phyloP scores from a whole-genome alignment of 179 eudicot genomes.

The Heliamphora ciliata region DNA sequence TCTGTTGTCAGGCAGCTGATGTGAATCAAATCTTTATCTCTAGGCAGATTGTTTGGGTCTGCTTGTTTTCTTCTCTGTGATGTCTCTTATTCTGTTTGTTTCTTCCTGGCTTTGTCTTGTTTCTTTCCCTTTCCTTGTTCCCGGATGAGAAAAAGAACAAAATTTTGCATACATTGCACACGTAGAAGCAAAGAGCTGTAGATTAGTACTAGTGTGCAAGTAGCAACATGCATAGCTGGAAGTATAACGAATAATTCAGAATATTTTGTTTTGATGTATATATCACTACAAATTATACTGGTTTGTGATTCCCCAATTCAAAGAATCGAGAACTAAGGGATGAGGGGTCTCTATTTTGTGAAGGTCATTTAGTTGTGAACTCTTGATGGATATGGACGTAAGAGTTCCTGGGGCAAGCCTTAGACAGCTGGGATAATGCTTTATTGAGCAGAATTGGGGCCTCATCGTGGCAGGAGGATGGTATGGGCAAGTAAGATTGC shows the following conservation, averaged over 20 bases:
- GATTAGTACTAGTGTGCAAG: background rate
- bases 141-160: no score
- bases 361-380: background rate
- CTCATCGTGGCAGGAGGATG: background rate
- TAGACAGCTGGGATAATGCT: background rate
- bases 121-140: no score
- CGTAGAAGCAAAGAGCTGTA: background rate
- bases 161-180: background rate
- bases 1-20: no score
- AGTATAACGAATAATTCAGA: background rate
- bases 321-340: background rate
- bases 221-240: background rate
- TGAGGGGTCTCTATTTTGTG: background rate
- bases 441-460: background rate
- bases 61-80: no score
- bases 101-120: no score
- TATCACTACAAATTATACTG: background rate
- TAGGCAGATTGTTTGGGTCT: no score
- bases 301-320: background rate
- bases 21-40: no score
- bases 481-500: background rate
- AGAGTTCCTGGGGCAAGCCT: background rate
- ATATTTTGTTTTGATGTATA: background rate
- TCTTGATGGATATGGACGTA: background rate
- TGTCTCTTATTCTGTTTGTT: no score